Conservation (phyloP, 345 rosid genomes). For the Gossypium ekmanianum region DNA sequence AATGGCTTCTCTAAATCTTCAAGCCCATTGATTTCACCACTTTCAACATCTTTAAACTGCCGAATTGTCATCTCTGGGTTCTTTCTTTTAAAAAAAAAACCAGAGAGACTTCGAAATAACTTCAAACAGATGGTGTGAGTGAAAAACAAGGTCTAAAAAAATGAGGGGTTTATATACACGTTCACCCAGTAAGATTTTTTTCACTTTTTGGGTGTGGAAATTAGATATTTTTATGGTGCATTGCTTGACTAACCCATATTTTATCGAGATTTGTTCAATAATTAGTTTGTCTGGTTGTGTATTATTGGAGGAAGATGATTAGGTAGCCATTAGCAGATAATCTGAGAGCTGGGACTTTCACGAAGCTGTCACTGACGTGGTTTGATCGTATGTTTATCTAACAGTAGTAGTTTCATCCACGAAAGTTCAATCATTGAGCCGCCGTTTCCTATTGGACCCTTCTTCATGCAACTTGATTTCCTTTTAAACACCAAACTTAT, state of each 20-base stretch:
- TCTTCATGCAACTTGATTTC: no score
- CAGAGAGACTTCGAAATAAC: neutral
- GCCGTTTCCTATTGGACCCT: neutral
- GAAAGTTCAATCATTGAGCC: neutral
- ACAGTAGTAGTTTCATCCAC: neutral
- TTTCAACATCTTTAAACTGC: conserved; percentile 40
- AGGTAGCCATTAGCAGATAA: neutral
- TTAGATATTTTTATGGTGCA: no score
- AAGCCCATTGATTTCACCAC: conserved; percentile 28
- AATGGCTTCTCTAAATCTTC: conserved; percentile 52
- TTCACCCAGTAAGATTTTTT: neutral
- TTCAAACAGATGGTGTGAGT: neutral
- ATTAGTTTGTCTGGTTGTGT: neutral
- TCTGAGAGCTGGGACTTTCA: neutral
- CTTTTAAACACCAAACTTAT: no score
- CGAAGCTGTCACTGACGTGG: conserved; percentile 34
- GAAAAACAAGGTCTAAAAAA: neutral
- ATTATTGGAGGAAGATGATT: conserved; percentile 8
- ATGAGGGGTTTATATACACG: neutral
- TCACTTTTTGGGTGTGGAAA: no score
- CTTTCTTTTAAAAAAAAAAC: no score
- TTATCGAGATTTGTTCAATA: neutral
- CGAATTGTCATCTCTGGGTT: conserved; percentile 38
- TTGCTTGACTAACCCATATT: neutral
- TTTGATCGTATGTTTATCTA: neutral